These are phyloP conservation scores for Cucurbitaria berberidis DNA, from an alignment of 2,329 filamentous ascomycete species.

Conservation along the genomic window DNA sequence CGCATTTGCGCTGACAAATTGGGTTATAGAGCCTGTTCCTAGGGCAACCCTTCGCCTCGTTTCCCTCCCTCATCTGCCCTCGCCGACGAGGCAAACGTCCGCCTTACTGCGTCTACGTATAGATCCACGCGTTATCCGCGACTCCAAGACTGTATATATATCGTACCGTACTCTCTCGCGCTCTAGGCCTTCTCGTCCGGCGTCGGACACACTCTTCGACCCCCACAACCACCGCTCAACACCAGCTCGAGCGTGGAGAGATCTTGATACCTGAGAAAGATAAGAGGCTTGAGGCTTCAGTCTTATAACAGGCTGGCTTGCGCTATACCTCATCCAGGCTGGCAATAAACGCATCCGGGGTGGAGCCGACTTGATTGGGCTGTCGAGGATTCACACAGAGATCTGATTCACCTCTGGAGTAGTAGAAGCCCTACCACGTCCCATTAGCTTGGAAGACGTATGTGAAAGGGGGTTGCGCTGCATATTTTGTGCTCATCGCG, in stretches of 20 bases:
- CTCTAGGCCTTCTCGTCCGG: background rate
- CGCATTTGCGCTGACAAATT: constrained; percentile 24
- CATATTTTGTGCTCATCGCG: background rate
- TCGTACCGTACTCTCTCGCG: background rate
- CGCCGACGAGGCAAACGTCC: constrained; percentile 24
- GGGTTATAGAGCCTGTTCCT: constrained; percentile 22
- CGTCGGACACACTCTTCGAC: background rate
- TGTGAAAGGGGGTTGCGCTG: constrained; percentile 2
- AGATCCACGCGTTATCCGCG: background rate
- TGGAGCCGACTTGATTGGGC: background rate
- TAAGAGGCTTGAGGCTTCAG: background rate
- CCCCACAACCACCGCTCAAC: background rate
- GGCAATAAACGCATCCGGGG: background rate
- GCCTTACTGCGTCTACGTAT: constrained; percentile 17
- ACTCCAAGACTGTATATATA: constrained; percentile 7
- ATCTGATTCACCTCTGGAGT: background rate
- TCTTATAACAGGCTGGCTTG: background rate
- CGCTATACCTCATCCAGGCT: background rate
- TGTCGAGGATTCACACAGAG: background rate
- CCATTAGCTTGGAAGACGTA: constrained; percentile 28
- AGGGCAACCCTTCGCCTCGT: constrained; percentile 30
- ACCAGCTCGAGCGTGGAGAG: background rate
- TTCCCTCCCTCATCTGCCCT: constrained; percentile 12
- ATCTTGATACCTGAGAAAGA: background rate
- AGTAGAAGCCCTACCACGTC: constrained; percentile 11